phyloP scores from a whole-genome alignment of 371 early-diverging fungal species.

The Capillidium rhysosporum region DNA sequence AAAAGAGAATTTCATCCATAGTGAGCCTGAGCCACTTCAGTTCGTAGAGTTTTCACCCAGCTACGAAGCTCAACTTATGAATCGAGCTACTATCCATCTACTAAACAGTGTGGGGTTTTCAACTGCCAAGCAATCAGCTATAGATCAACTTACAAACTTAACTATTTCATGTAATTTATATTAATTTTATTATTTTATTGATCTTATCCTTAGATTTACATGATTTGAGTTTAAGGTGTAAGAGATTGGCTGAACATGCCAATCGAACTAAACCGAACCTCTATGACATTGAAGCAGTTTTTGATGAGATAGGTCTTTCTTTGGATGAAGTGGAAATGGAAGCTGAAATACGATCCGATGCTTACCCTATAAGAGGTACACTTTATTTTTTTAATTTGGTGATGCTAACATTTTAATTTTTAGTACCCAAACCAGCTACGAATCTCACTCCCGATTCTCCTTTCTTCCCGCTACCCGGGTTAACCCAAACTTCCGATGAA shows the following conservation, averaged over 20 bases:
- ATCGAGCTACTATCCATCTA: too few relatives aligned
- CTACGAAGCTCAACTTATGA: too few relatives aligned
- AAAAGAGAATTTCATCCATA: too few relatives aligned
- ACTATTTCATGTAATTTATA: too few relatives aligned
- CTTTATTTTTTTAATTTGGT: neutral
- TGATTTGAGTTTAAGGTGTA: neutral
- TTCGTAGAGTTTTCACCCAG: too few relatives aligned
- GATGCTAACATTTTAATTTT: neutral
- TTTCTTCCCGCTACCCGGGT: neutral
- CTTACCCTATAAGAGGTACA: neutral
- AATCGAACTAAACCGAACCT: neutral
- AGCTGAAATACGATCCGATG: neutral
- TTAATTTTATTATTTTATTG: too few relatives aligned
- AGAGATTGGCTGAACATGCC: neutral
- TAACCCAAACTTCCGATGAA: neutral
- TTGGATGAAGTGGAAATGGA: neutral
- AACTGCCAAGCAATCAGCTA: too few relatives aligned
- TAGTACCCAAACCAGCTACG: neutral
- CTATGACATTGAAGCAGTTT: neutral
- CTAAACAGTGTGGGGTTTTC: too few relatives aligned
- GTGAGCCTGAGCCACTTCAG: too few relatives aligned
- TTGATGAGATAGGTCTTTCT: neutral
- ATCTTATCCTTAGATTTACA: too few relatives aligned
- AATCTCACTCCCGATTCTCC: neutral
- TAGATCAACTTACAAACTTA: too few relatives aligned